Conservation (phyloP, 345 rosid species). For the Triadica sebifera region DNA sequence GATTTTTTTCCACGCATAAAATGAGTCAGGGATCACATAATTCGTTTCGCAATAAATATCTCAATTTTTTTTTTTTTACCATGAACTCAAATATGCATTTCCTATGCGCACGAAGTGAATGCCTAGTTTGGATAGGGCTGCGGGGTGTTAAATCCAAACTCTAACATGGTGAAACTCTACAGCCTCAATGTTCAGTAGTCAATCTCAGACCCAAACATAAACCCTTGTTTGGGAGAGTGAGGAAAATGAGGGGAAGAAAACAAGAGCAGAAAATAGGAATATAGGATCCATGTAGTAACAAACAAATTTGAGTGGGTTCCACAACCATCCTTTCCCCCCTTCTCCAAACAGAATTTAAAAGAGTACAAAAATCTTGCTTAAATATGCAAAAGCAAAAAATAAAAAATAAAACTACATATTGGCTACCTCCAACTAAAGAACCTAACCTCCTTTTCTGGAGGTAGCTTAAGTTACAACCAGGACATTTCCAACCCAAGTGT, state of each 20-base stretch:
- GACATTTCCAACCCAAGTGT: neutral
- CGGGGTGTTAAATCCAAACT: no score
- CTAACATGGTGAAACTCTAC: neutral
- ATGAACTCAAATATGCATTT: neutral
- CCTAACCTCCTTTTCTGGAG: neutral
- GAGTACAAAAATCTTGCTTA: no score
- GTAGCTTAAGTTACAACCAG: neutral
- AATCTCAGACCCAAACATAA: neutral
- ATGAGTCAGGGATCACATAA: neutral
- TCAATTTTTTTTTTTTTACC: neutral
- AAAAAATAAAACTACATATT: no score
- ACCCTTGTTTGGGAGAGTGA: neutral
- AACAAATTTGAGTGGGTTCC: neutral
- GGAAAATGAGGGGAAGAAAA: neutral
- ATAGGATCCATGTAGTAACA: neutral
- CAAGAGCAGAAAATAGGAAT: neutral
- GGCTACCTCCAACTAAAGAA: no score
- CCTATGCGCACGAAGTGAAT: neutral
- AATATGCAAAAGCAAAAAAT: no score
- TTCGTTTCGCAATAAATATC: neutral
- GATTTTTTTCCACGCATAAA: constrained; percentile 8
- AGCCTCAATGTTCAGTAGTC: neutral
- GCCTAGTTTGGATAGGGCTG: neutral
- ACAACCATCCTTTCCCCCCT: neutral
- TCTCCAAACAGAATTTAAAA: no score